These are phyloP conservation scores for Hyphochytrium catenoides DNA, from an alignment of 352 stramenopile genomes.

Conservation along the genomic window DNA sequence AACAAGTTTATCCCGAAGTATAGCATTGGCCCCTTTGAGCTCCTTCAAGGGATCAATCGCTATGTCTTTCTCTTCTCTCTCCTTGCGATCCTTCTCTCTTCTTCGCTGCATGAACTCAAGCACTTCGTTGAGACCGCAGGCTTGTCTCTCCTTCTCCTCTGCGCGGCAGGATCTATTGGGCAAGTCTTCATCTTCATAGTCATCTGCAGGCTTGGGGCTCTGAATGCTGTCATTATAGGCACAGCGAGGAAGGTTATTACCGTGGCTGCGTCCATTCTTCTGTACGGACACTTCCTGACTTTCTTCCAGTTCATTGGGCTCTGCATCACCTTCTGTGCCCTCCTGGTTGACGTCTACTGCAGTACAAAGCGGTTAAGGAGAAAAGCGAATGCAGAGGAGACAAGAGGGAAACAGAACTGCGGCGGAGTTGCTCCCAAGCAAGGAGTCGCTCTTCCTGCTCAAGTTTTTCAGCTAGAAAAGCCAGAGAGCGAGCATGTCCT, in stretches of 20 bases:
- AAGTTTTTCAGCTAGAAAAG: no score
- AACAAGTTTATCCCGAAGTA: slow-evolving; percentile 72
- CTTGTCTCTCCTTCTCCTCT: slow-evolving; percentile 39
- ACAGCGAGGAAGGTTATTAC: slow-evolving; percentile 57
- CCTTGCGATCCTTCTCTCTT: slow-evolving; percentile 36
- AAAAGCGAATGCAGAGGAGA: no score
- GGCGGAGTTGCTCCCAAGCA: no score
- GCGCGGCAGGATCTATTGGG: slow-evolving; percentile 39
- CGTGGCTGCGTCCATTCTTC: slow-evolving; percentile 49
- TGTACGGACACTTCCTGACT: slow-evolving; percentile 49
- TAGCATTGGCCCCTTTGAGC: slow-evolving; percentile 62
- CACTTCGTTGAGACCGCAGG: slow-evolving; percentile 49
- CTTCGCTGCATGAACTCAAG: slow-evolving; percentile 47
- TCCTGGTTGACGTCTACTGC: no score
- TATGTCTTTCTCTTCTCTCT: slow-evolving; percentile 54
- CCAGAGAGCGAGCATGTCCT: no score
- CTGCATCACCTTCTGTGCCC: no score
- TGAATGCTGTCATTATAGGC: slow-evolving; percentile 63
- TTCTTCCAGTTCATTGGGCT: no score
- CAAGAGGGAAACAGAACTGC: no score
- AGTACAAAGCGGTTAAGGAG: no score
- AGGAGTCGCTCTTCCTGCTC: no score
- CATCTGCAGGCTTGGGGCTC: slow-evolving; percentile 60
- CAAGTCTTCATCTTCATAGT: slow-evolving; percentile 39
- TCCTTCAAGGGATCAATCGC: slow-evolving; percentile 79